A percentile compares a stretch with the other conserved stretches of the same genome.
These are phyloP conservation scores for Pilaira anomala DNA, from an alignment of 192 early-diverging fungal genomes.

Conservation along the genomic window DNA sequence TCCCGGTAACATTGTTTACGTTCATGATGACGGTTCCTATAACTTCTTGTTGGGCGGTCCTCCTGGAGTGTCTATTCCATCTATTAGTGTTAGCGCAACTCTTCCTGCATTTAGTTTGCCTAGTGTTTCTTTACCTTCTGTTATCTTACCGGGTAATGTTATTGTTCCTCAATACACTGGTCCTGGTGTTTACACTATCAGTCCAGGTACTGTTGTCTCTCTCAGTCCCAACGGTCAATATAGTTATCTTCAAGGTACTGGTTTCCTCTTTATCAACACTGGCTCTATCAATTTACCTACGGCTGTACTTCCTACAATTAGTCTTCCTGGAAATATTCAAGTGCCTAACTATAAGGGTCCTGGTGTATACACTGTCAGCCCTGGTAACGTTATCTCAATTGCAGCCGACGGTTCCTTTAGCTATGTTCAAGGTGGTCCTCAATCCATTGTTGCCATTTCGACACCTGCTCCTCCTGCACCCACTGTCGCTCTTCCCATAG, in stretches of 20 bases:
- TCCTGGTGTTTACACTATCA: not conserved
- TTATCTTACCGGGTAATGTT: not conserved
- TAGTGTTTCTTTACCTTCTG: not conserved
- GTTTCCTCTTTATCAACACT: not conserved
- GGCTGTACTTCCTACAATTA: not conserved
- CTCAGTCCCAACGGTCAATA: not conserved
- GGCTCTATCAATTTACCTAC: not conserved
- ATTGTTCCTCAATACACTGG: not conserved
- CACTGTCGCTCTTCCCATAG: not conserved
- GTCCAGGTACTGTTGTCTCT: not conserved
- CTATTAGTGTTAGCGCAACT: no score
- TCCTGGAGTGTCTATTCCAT: not conserved
- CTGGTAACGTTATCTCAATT: not conserved
- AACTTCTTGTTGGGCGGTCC: not conserved
- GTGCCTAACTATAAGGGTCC: not conserved
- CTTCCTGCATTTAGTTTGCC: not conserved
- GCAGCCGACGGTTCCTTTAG: not conserved
- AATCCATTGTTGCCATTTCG: not conserved
- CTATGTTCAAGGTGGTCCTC: not conserved
- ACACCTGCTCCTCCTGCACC: not conserved
- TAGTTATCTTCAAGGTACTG: not conserved
- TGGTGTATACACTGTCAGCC: not conserved
- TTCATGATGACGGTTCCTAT: not conserved
- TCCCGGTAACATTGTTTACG: not conserved
- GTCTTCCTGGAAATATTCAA: not conserved